Percentiles rank a stretch among this genome's conserved stretches.
Conservation (phyloP, 331 rosid genomes). For the Quercus phellos region DNA sequence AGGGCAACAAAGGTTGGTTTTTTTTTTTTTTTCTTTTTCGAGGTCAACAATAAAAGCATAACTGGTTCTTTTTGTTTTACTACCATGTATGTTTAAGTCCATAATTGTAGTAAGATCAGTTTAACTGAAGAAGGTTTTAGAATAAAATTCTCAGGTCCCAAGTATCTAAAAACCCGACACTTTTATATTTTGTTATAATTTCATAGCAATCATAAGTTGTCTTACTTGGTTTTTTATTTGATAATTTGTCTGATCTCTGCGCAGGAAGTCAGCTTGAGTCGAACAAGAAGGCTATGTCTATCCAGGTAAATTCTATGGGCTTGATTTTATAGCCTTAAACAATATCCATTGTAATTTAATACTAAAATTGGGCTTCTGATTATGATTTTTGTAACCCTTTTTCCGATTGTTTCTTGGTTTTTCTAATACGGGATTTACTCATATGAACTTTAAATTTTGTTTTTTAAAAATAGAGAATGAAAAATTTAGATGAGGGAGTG, state of each 20-base stretch:
- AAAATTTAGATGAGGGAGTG: no score
- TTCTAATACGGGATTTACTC: no score
- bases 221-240: not conserved
- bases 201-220: not conserved
- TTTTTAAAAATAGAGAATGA: no score
- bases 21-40: not conserved
- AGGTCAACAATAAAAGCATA: not conserved
- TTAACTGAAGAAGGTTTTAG: not conserved
- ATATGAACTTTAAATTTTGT: no score
- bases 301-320: constrained; percentile 33
- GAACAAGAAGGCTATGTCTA: constrained; percentile 56
- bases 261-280: constrained; percentile 63
- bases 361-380: not conserved
- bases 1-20: constrained; percentile 23
- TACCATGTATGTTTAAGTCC: not conserved
- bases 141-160: not conserved
- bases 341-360: not conserved
- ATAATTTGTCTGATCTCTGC: not conserved
- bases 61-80: no score
- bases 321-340: not conserved
- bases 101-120: not conserved
- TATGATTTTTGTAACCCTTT: no score
- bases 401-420: no score
- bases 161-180: not conserved
- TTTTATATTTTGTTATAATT: not conserved